Evolutionary conservation across 495 filamentous ascomycete species (phyloP), one percentile per base, ranked within the genome.

Genomic region (Aspergillus nanangensis): DNA sequence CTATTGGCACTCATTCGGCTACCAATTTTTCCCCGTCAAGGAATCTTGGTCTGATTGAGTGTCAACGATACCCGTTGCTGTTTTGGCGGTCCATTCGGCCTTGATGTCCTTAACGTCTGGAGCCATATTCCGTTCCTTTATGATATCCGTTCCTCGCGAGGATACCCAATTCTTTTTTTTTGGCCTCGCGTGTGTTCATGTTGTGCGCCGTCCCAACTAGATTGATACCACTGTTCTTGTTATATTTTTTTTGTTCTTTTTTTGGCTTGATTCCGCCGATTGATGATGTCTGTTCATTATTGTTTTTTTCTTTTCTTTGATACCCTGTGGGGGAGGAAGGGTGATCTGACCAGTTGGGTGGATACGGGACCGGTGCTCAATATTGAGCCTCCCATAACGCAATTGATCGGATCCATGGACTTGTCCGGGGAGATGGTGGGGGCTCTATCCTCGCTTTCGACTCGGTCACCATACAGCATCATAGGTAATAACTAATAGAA

Each of bases 151-250:
- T 57, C 57, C 52, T 19, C 59, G 61, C 62, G 63, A 65, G 58
- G 56, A 56, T 60, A 60, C 60, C 67, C 58, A 58, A 52, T 52
- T 22, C 37, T 18, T 13, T 21, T 41, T 27, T 45, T 29, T 37
- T 38, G 56, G 52, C 51, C 39, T 60, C 41, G 66, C 47, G 58
- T 57, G 63, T 66, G 56, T 53, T 62, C 64, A 65, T 62, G 66
- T 57, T 62, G 58, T 63, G 57, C 58, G 57, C 62, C 62, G 58
- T 61, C 57, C 48, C 52, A 52, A 61, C 66, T 75, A 75, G 72
- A 76, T 72, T 75, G 72, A 76, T 76, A 75, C 69, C 70, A 75
- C 62, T 62, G 55, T 53, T 59, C 41, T 61, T 63, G 56, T 57
- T 38, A 46, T 55, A 60, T 62, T 50, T 49, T 41, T 51, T 55